phyloP scores from a whole-genome alignment of 441 rosid species.

The Arabidopsis lyrata region DNA sequence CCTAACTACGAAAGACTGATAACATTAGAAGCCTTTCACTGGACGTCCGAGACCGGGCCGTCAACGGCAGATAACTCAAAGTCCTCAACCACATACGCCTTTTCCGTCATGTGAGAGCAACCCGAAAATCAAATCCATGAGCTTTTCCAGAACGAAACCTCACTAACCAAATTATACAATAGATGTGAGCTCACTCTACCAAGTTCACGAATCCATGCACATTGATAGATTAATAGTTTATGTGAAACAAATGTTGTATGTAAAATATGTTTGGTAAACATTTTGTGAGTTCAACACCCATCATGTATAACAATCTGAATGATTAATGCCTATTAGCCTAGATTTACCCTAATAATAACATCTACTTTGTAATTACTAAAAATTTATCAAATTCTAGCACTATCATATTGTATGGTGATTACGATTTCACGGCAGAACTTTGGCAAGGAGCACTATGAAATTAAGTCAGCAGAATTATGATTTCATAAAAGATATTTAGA shows the following conservation, averaged over 20 bases:
- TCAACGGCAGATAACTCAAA: too few species aligned
- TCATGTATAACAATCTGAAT: background rate
- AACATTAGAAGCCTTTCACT: too few species aligned
- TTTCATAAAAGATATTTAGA: background rate
- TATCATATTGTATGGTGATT: background rate
- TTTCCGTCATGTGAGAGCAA: too few species aligned
- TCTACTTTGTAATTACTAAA: background rate
- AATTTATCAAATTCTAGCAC: background rate
- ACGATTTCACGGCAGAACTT: constrained; percentile 14
- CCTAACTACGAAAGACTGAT: too few species aligned
- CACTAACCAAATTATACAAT: too few species aligned
- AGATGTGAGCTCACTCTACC: too few species aligned
- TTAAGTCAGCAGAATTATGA: background rate
- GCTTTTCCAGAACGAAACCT: too few species aligned
- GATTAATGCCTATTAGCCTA: background rate
- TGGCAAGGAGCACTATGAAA: constrained; percentile 11
- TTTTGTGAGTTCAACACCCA: too few species aligned
- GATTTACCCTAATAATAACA: background rate
- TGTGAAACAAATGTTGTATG: background rate
- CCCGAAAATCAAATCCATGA: too few species aligned
- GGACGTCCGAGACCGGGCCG: too few species aligned
- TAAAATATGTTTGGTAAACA: background rate
- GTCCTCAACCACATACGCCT: too few species aligned
- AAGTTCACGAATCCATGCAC: constrained; percentile 5
- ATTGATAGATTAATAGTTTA: constrained; percentile 7